Conservation (phyloP, 2,329 filamentous ascomycete species). For the Cephalotrichum gorgonifer region DNA sequence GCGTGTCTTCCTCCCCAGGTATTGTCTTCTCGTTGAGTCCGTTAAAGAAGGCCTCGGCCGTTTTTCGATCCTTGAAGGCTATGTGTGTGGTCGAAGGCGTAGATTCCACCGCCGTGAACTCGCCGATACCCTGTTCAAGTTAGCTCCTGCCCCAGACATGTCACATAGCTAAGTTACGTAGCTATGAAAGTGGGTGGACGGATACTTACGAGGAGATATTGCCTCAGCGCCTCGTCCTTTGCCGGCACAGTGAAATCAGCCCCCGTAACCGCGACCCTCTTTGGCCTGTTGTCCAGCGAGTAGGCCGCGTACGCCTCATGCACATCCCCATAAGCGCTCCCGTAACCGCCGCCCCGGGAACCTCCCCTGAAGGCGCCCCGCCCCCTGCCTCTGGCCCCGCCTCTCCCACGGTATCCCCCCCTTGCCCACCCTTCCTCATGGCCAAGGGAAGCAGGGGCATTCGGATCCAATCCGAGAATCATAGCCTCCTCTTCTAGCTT, state of each 20-base stretch:
- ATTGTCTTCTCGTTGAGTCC: conserved; percentile 46
- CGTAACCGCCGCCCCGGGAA: conserved; percentile 25
- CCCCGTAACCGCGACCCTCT: conserved; percentile 53
- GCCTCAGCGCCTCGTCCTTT: conserved; percentile 59
- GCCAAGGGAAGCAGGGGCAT: conserved; percentile 18
- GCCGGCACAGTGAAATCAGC: conserved; percentile 51
- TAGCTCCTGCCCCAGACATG: not conserved
- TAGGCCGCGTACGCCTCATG: conserved; percentile 50
- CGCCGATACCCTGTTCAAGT: conserved; percentile 42
- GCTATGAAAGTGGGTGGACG: not conserved
- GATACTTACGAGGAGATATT: conserved; percentile 56
- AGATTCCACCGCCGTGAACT: conserved; percentile 48
- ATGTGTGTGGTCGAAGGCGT: conserved; percentile 38
- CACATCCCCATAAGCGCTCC: conserved; percentile 32
- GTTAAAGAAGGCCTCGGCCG: conserved; percentile 60
- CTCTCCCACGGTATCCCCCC: conserved; percentile 5
- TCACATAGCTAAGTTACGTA: conserved; percentile 9
- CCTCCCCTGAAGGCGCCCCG: conserved; percentile 19
- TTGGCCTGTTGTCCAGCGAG: conserved; percentile 67
- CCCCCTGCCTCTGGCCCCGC: conserved; percentile 11
- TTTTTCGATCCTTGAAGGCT: conserved; percentile 56
- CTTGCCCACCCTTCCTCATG: conserved; percentile 26
- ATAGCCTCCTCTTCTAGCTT: conserved; percentile 65
- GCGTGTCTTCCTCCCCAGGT: conserved; percentile 48
- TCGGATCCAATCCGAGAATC: conserved; percentile 56